These are phyloP conservation scores for Clonostachys rosea DNA, from an alignment of 2,329 filamentous ascomycete species.

Conservation along the genomic window DNA sequence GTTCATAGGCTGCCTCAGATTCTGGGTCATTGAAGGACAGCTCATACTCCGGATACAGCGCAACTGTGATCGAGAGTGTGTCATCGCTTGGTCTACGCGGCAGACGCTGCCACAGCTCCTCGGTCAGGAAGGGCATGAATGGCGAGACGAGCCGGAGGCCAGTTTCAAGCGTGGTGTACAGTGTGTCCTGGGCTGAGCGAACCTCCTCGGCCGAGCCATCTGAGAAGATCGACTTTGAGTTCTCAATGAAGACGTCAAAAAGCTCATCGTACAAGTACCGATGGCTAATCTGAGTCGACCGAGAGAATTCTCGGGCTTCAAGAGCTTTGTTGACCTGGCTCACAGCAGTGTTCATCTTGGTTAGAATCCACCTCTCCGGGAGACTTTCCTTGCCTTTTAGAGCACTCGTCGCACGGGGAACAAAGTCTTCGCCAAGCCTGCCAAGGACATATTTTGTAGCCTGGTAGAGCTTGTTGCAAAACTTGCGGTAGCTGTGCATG, in stretches of 20 bases:
- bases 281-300: constrained; percentile 68
- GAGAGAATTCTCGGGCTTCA: constrained; percentile 68
- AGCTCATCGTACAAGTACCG: constrained; percentile 76
- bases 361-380: constrained; percentile 52
- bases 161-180: constrained; percentile 70
- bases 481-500: constrained; percentile 88
- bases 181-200: constrained; percentile 41
- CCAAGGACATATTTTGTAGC: constrained; percentile 92
- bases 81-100: constrained; percentile 60
- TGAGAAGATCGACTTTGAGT: constrained; percentile 77
- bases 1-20: constrained; percentile 64
- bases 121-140: constrained; percentile 68
- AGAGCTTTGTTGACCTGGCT: constrained; percentile 67
- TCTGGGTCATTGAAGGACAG: constrained; percentile 52
- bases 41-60: constrained; percentile 59
- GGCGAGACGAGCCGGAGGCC: constrained; percentile 65
- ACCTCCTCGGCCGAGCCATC: constrained; percentile 68
- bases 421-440: constrained; percentile 64
- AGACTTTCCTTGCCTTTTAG: constrained; percentile 35
- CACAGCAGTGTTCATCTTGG: constrained; percentile 70
- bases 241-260: constrained; percentile 83
- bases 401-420: constrained; percentile 40
- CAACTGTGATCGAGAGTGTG: constrained; percentile 61
- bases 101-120: constrained; percentile 73
- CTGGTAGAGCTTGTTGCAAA: constrained; percentile 97